Evolutionary conservation across 371 early-diverging fungal genomes (phyloP).

Genomic region (Mucor piriformis): DNA sequence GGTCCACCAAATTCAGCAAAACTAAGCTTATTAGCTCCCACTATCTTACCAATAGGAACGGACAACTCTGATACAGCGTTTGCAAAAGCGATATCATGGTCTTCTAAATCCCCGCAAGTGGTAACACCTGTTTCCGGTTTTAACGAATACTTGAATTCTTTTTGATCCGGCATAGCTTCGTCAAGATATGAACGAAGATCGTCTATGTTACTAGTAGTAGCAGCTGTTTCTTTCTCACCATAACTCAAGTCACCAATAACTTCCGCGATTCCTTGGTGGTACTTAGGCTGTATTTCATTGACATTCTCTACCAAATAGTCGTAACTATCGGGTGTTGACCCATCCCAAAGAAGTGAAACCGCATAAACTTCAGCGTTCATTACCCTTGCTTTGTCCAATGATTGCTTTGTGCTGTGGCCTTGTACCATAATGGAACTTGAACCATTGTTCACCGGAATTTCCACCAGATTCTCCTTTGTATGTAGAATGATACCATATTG

Average conservation of each 20-base stretch:
- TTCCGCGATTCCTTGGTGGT: not conserved
- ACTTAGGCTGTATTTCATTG: not conserved
- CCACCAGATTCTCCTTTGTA: not conserved
- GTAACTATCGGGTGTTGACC: not conserved
- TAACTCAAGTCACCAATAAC: not conserved
- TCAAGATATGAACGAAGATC: not conserved
- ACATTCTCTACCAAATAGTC: not conserved
- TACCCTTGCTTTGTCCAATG: not conserved
- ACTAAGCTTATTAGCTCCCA: not conserved
- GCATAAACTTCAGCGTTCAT: not conserved
- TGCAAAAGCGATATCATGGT: not conserved
- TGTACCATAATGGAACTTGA: not conserved
- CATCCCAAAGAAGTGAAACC: not conserved
- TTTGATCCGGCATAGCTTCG: not conserved
- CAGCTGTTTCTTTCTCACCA: not conserved
- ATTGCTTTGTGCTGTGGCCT: not conserved
- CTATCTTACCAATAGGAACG: not conserved
- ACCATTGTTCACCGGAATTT: constrained; percentile 2
- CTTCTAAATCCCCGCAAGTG: not conserved
- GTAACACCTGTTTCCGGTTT: not conserved
- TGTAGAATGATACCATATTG: not conserved
- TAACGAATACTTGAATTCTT: not conserved
- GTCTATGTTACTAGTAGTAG: not conserved
- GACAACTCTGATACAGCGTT: not conserved
- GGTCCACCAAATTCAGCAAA: constrained; percentile 13